These are phyloP conservation scores for Rhododendron henanense DNA, from an alignment of 148 eudicot species.

Conservation along the genomic window DNA sequence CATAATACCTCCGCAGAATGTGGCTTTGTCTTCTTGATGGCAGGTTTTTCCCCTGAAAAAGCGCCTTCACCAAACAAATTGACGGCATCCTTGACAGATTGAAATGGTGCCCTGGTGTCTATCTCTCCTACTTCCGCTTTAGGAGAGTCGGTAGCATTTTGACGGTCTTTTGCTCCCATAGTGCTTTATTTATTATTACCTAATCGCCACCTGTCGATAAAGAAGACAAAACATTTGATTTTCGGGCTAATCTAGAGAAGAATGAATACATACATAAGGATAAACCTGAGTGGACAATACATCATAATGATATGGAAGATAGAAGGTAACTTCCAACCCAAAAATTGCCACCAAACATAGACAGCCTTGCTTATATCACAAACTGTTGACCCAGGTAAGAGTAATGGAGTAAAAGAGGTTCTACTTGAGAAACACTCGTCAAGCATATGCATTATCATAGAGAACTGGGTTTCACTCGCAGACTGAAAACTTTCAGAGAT, in stretches of 20 bases:
- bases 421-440: not conserved
- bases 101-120: slow-evolving; percentile 95
- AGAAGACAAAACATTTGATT: not conserved
- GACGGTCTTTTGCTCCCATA: slow-evolving; percentile 51
- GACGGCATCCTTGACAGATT: slow-evolving; percentile 97
- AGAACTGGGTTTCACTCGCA: not conserved
- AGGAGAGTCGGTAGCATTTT: slow-evolving; percentile 48
- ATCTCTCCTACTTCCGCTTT: slow-evolving; percentile 89
- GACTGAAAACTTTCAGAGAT: not conserved
- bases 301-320: not conserved
- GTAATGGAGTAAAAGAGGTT: not conserved
- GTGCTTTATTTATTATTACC: not conserved
- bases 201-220: not conserved
- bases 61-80: slow-evolving; percentile 88
- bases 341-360: not conserved
- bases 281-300: not conserved
- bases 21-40: slow-evolving; percentile 59
- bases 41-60: slow-evolving; percentile 61
- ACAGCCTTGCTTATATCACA: not conserved
- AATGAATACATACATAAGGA: not conserved
- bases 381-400: not conserved
- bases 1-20: slow-evolving; percentile 73
- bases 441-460: not conserved
- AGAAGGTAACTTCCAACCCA: not conserved
- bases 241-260: not conserved